A percentile compares a stretch with the other conserved stretches of the same genome.
Conservation (phyloP, 345 rosid species). For the Adansonia digitata region DNA sequence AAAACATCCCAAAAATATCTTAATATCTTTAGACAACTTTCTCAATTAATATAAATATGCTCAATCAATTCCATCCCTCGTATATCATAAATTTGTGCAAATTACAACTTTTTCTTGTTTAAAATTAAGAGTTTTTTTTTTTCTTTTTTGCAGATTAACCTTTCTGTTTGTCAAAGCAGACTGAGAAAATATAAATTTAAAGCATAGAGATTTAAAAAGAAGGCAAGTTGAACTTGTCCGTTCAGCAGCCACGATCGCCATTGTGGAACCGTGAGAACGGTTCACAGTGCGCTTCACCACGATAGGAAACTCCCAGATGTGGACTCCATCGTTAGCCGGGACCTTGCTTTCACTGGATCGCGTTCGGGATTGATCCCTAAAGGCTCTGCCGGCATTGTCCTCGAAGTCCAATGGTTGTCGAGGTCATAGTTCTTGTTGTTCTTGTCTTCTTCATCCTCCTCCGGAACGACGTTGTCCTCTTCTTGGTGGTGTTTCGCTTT, state of each 20-base stretch:
- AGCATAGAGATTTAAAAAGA: no score
- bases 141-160: no score
- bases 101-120: no score
- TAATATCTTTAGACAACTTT: no score
- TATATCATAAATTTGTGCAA: no score
- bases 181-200: no score
- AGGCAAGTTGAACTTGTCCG: no score
- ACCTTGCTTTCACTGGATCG: constrained; percentile 48
- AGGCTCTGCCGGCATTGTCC: constrained; percentile 20
- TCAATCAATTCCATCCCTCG: no score
- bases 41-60: no score
- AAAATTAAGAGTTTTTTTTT: no score
- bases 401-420: constrained; percentile 36
- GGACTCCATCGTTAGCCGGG: constrained; percentile 44
- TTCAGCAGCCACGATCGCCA: constrained; percentile 48
- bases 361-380: constrained; percentile 36
- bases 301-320: constrained; percentile 65
- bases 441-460: constrained; percentile 9
- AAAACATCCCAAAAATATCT: no score
- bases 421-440: constrained; percentile 39
- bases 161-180: no score
- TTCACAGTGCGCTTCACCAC: constrained; percentile 59
- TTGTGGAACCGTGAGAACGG: constrained; percentile 66
- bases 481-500: background rate
- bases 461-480: background rate